Percentiles rank a stretch among this genome's conserved stretches.
Conservation (phyloP, 306 rosid species). For the Ormosia emarginata region DNA sequence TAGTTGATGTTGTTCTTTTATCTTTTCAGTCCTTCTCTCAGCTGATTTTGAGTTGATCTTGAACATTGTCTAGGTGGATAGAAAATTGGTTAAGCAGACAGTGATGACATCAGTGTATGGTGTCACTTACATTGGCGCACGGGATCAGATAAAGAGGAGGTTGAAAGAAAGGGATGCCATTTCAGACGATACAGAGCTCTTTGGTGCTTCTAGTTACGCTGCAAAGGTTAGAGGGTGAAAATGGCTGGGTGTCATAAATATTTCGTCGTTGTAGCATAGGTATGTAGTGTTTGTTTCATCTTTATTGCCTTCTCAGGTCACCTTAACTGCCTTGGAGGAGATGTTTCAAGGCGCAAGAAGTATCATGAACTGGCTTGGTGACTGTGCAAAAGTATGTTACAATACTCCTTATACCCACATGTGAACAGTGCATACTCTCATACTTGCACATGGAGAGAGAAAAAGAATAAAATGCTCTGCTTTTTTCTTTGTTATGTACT, state of each 20-base stretch:
- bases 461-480: neutral
- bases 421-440: neutral
- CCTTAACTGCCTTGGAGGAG: constrained; percentile 86
- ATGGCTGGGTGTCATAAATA: neutral
- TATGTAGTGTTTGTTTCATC: neutral
- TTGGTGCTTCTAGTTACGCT: constrained; percentile 81
- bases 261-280: neutral
- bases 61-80: constrained; percentile 64
- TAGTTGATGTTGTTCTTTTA: neutral
- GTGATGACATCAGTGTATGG: constrained; percentile 99
- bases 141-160: constrained; percentile 91
- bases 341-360: constrained; percentile 94
- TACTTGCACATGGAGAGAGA: constrained; percentile 1
- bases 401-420: neutral
- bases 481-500: neutral
- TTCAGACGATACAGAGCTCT: constrained; percentile 61
- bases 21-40: neutral
- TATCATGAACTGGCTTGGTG: constrained; percentile 95
- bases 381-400: constrained; percentile 84
- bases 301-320: constrained; percentile 51
- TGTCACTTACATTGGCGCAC: constrained; percentile 92
- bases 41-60: constrained; percentile 35
- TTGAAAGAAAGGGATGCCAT: constrained; percentile 69
- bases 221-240: constrained; percentile 65
- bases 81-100: constrained; percentile 98